These are phyloP conservation scores for Macadamia tetraphylla DNA, from an alignment of 164 flowering plant genomes.

Conservation along the genomic window DNA sequence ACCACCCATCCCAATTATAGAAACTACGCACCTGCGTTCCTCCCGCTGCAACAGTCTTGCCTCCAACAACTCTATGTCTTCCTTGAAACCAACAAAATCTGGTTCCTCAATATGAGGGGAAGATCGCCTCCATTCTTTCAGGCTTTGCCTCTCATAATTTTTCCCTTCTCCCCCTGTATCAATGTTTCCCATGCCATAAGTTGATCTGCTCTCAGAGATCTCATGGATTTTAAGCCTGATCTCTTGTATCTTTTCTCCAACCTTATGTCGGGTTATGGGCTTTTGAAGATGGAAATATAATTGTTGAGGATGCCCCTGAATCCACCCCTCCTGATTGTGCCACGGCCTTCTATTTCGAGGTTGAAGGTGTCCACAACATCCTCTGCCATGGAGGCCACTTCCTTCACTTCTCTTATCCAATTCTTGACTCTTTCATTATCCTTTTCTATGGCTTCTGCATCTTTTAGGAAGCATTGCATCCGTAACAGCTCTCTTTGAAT, in stretches of 20 bases:
- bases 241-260: not conserved
- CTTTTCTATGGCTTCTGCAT: conserved; percentile 7
- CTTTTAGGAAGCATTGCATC: conserved; percentile 12
- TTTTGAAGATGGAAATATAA: conserved; percentile 1
- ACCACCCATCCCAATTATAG: conserved; percentile 21
- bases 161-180: not conserved
- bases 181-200: conserved; percentile 1
- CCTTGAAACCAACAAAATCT: conserved; percentile 13
- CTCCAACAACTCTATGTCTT: not conserved
- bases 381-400: conserved; percentile 4
- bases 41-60: not conserved
- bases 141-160: not conserved
- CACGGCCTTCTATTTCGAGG: conserved; percentile 1
- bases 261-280: conserved; percentile 2
- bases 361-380: conserved; percentile 18
- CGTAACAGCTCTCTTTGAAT: conserved; percentile 3
- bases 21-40: conserved; percentile 1
- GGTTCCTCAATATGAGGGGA: conserved; percentile 9
- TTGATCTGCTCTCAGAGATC: not conserved
- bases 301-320: not conserved
- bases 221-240: not conserved
- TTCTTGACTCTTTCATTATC: not conserved
- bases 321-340: not conserved
- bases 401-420: conserved; percentile 8
- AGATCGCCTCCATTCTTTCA: conserved; percentile 2